Percentiles rank a stretch among this genome's conserved stretches.
These are phyloP conservation scores for Silene uniflora DNA, from an alignment of 148 eudicot species.

Conservation along the genomic window DNA sequence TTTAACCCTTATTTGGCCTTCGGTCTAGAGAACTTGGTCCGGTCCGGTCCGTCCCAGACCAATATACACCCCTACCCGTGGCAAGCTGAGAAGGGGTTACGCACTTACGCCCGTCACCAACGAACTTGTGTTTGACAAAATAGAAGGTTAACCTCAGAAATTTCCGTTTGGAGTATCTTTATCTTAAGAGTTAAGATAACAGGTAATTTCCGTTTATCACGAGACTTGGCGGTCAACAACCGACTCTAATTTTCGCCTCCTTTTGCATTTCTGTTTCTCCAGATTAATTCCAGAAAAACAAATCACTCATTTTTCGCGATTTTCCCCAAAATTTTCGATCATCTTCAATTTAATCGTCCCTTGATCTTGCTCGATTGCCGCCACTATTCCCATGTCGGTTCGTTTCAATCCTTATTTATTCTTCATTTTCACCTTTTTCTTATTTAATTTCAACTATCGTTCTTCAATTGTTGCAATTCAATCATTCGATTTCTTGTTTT, in stretches of 20 bases:
- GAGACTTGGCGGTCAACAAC: not conserved
- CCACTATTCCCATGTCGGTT: slow-evolving; percentile 17
- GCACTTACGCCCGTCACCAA: no score
- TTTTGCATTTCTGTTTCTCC: not conserved
- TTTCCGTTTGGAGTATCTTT: no score
- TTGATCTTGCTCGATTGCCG: not conserved
- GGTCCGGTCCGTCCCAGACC: no score
- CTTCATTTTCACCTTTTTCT: not conserved
- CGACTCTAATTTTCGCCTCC: not conserved
- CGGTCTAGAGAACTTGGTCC: no score
- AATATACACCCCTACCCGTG: no score
- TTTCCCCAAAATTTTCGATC: not conserved
- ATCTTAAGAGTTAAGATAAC: not conserved
- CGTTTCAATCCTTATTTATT: slow-evolving; percentile 1
- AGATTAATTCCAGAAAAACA: not conserved
- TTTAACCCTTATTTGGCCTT: no score
- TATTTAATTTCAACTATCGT: not conserved
- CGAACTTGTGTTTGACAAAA: no score
- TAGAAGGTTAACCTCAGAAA: no score
- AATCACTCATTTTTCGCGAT: not conserved
- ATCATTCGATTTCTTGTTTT: not conserved
- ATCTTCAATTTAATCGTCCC: not conserved
- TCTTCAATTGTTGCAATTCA: no score
- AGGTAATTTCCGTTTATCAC: not conserved
- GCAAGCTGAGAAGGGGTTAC: no score